phyloP scores from a whole-genome alignment of 164 flowering plant genomes.

The Tinospora cordifolia region DNA sequence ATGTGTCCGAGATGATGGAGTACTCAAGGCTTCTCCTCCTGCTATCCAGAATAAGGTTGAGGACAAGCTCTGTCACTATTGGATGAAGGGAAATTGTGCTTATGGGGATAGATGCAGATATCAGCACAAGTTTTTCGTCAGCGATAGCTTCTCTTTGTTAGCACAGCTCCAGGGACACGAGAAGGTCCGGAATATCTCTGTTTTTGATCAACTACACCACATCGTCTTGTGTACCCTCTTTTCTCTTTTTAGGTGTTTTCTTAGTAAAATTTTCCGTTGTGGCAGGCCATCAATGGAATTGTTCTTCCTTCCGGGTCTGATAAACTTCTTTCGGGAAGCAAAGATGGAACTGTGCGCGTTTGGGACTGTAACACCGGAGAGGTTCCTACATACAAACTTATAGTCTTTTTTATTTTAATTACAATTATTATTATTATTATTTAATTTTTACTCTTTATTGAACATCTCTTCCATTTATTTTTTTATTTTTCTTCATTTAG shows the following conservation, averaged over 20 bases:
- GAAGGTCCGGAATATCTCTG: constrained; percentile 34
- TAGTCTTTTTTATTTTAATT: background rate
- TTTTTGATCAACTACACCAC: background rate
- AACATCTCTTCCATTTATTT: no score
- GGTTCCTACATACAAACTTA: constrained; percentile 29
- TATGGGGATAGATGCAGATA: constrained; percentile 62
- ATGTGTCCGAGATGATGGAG: constrained; percentile 47
- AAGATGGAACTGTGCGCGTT: constrained; percentile 58
- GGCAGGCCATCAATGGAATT: constrained; percentile 67
- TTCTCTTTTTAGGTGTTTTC: no score
- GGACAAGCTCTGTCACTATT: constrained; percentile 55
- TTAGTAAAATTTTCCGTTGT: background rate
- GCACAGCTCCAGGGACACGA: constrained; percentile 79
- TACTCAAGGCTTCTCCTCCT: constrained; percentile 7
- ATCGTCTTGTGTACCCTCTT: background rate
- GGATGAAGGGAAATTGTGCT: constrained; percentile 62
- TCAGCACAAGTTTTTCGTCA: constrained; percentile 60
- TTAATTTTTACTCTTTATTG: no score
- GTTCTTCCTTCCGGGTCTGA: constrained; percentile 70
- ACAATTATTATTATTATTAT: no score
- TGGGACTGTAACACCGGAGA: constrained; percentile 89
- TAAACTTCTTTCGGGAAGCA: constrained; percentile 66
- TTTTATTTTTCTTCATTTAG: no score
- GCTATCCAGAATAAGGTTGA: constrained; percentile 17
- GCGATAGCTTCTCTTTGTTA: constrained; percentile 53